phyloP scores from a whole-genome alignment of 495 filamentous ascomycete genomes.

The Penicillium nucicola region DNA sequence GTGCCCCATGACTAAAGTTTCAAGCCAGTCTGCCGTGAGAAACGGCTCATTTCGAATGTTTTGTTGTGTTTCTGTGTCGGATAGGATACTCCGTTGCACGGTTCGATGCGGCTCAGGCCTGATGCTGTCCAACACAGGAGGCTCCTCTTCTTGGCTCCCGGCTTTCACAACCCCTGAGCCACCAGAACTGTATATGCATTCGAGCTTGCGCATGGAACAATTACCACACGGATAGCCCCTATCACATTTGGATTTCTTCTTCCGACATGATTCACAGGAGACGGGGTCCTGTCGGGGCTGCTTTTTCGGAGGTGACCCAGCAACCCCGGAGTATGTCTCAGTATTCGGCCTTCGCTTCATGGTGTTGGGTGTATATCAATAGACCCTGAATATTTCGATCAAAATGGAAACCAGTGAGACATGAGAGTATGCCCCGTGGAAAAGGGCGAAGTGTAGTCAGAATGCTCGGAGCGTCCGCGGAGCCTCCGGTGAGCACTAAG shows the following conservation, averaged over 20 bases:
- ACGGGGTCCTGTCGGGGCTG: conserved; percentile 44
- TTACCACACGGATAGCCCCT: conserved; percentile 40
- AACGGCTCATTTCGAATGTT: conserved; percentile 17
- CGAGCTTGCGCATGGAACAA: conserved; percentile 34
- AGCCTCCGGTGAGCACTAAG: conserved; percentile 14
- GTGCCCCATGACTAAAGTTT: conserved; percentile 40
- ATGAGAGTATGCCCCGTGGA: too few species aligned
- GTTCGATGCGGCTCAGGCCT: not conserved
- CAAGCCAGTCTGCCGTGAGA: conserved; percentile 33
- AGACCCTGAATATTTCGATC: not conserved
- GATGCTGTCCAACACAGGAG: not conserved
- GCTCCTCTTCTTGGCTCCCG: not conserved
- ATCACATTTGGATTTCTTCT: conserved; percentile 16
- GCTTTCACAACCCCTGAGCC: not conserved
- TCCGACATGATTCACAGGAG: conserved; percentile 37
- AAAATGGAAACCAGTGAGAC: too few species aligned
- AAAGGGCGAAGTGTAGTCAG: not conserved
- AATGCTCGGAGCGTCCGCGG: conserved; percentile 24
- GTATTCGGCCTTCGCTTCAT: conserved; percentile 28
- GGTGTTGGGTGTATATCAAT: not conserved
- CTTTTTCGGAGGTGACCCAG: conserved; percentile 13
- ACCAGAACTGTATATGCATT: conserved; percentile 28
- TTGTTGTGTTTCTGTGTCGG: not conserved
- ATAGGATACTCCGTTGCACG: not conserved
- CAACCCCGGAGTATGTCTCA: not conserved